These are phyloP conservation scores for Gynandropsis gynandra DNA, from an alignment of 345 rosid genomes.

Conservation along the genomic window DNA sequence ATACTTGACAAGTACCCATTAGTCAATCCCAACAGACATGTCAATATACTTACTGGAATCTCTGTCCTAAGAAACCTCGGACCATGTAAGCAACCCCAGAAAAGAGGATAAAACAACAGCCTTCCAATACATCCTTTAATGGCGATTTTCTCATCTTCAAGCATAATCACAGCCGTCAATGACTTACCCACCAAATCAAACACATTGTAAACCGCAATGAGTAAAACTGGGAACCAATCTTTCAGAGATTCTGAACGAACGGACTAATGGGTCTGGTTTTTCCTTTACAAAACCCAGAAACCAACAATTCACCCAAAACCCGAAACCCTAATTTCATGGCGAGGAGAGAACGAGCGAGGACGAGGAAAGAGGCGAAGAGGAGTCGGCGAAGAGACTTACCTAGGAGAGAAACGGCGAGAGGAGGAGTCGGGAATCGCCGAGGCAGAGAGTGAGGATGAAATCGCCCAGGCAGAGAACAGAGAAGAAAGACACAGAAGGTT, in stretches of 20 bases:
- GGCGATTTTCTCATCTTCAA: constrained; percentile 55
- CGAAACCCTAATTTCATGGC: too few species aligned
- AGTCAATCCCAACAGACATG: constrained; percentile 70
- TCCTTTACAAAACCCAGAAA: too few species aligned
- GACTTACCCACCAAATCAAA: constrained; percentile 90
- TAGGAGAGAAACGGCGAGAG: too few species aligned
- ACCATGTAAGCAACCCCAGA: constrained; percentile 77
- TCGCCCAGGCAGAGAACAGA: too few species aligned
- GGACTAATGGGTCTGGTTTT: too few species aligned
- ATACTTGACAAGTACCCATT: constrained; percentile 87
- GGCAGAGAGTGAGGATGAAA: too few species aligned
- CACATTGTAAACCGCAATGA: constrained; percentile 68
- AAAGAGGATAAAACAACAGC: constrained; percentile 78
- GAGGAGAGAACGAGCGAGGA: too few species aligned
- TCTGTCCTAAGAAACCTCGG: constrained; percentile 73
- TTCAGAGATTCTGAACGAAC: constrained; percentile 68
- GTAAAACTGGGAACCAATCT: constrained; percentile 80
- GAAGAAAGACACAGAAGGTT: too few species aligned
- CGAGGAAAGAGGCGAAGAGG: too few species aligned
- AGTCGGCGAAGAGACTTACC: too few species aligned
- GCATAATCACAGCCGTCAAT: constrained; percentile 57
- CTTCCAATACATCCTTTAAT: constrained; percentile 59
- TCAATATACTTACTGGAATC: constrained; percentile 71
- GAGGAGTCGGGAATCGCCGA: too few species aligned
- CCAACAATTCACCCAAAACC: too few species aligned